Evolutionary conservation across 202 grass and related monocot genomes (phyloP), one percentile per base, ranked within the genome.

Genomic region (Cymbopogon flexuosus): DNA sequence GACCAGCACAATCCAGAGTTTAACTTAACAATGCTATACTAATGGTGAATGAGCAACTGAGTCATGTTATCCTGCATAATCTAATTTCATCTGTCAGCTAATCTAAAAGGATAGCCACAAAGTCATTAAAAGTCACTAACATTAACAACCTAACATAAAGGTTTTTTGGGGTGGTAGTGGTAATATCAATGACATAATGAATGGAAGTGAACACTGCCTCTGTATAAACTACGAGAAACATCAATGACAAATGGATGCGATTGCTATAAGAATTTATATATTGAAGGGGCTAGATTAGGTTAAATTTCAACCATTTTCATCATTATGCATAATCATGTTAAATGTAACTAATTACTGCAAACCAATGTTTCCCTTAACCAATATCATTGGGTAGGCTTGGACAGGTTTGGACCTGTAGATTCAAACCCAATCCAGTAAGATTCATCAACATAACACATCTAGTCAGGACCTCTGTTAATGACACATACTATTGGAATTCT

Each of bases 271-370:
- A 43, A 10, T 5, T 59, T 45, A 65, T 51, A 37, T 23, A 60
- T 40, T 43, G 14, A 65, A 18, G 9, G 37, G 14, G 6, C 6
- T 60, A 30, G 36, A 67, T 79, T 73, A 13, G 0, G 3, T 49
- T 19, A 3, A 33, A 68, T 72, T 37, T 78, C 13, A 87, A 73
- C 3, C 5, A 7, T 16, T 83, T 61, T 61, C 68, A 46, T 5
- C 31, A 71, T 51, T 54, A 8, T 62, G 6, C 66, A 24, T 56
- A 40, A 31, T 22, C 2, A 35, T 10, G 13, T 4, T 40, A 8
- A 77, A 77, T 56, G 41, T 14, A 81, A 15, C 70, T 69, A 47
- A 69, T 12, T 60, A 51, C 10, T 68, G 62, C 5, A 68, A 51
- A 58, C 22, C 3, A 35, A 73, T 69, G 5, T 36, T 71, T 21